These are phyloP conservation scores for Tremellales sp. DNA, from an alignment of 1,284 basidiomycete species.

Conservation along the genomic window DNA sequence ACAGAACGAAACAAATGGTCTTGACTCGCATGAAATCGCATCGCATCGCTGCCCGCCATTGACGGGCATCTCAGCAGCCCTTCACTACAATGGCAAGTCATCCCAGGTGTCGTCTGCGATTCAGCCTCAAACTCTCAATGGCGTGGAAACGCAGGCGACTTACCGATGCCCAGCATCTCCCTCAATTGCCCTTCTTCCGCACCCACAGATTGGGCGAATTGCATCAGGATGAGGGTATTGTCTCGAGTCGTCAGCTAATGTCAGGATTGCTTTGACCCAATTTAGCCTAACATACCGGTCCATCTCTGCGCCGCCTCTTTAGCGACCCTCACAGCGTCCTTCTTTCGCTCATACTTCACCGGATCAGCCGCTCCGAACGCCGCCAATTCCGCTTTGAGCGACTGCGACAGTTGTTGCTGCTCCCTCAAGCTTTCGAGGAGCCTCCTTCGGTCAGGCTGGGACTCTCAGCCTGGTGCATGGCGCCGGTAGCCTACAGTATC, in stretches of 20 bases:
- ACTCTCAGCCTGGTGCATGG: not conserved
- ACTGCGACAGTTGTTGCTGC: conserved; percentile 7
- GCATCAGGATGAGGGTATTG: conserved; percentile 36
- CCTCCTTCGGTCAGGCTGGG: conserved; percentile 57
- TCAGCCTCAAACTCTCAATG: not conserved
- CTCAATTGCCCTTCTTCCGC: conserved; percentile 22
- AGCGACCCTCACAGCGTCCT: conserved; percentile 63
- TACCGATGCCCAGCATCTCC: conserved; percentile 33
- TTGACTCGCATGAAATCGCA: not conserved
- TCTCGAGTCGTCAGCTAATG: conserved; percentile 20
- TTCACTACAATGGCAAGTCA: conserved; percentile 10
- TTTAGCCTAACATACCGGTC: conserved; percentile 61
- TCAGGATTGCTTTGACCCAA: not conserved
- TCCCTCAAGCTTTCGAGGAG: conserved; percentile 52
- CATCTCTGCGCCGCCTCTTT: conserved; percentile 75
- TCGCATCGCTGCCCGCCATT: not conserved
- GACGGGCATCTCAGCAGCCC: not conserved
- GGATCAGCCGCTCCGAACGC: conserved; percentile 78
- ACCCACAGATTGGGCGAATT: conserved; percentile 17
- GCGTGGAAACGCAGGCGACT: conserved; percentile 7
- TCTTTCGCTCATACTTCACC: conserved; percentile 68
- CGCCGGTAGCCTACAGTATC: conserved; percentile 57
- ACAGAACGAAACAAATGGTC: not conserved
- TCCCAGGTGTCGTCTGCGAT: conserved; percentile 18
- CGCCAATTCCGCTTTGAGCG: conserved; percentile 56